These are phyloP conservation scores for Pyricularia pennisetigena DNA, from an alignment of 2,329 filamentous ascomycete genomes.

Conservation along the genomic window DNA sequence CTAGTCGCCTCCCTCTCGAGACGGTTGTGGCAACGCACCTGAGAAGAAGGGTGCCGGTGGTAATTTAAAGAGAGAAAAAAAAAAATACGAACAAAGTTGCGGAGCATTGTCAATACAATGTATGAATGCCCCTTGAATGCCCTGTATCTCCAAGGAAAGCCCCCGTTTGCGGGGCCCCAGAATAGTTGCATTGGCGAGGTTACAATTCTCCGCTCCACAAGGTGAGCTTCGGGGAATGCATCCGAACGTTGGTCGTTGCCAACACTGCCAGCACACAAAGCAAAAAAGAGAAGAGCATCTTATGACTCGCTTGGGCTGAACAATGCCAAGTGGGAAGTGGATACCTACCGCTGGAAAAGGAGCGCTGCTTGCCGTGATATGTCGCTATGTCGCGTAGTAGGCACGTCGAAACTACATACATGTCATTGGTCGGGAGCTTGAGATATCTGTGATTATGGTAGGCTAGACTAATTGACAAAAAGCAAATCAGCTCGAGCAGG, in stretches of 20 bases:
- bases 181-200: neutral
- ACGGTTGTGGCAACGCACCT: neutral
- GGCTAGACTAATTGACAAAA: too few relatives aligned
- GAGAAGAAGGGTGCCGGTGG: neutral
- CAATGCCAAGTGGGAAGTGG: neutral
- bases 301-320: neutral
- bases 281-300: neutral
- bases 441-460: neutral
- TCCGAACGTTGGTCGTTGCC: neutral
- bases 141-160: neutral
- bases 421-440: neutral
- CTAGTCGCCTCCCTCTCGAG: neutral
- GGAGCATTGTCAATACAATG: neutral
- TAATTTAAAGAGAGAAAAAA: neutral
- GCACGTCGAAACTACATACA: neutral
- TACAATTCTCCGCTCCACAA: neutral
- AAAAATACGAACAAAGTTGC: neutral
- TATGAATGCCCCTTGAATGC: neutral
- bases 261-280: neutral
- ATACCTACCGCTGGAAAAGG: neutral
- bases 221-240: neutral
- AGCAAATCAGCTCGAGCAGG: too few relatives aligned
- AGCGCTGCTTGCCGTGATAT: neutral
- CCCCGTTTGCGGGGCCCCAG: neutral
- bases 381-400: too few relatives aligned